Evolutionary conservation across 2,329 filamentous ascomycete species (phyloP), one percentile per base, ranked within the genome.

Genomic region (Aspergillus oerlinghausenensis): DNA sequence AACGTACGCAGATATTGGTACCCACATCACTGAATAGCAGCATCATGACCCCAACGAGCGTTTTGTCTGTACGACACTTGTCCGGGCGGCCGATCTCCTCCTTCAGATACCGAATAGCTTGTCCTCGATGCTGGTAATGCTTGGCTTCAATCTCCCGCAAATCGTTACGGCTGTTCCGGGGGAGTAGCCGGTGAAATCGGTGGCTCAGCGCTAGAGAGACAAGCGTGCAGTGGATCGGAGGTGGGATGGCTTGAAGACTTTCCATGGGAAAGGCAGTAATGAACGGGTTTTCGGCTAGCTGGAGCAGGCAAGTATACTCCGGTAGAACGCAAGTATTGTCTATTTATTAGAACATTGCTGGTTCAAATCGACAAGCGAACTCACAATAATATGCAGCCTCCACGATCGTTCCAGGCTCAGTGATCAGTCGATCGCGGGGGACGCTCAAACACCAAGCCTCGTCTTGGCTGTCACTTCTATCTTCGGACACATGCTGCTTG

Each of bases 11-110:
- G 32, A 52, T 4, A 21, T 19, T 3, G 26, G 3, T 11, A 25
- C 56, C 49, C 28, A 58, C 56, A 42, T 58, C 56, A 23, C 47
- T 45, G 17, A 58, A 56, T 5, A 58, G 28, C 17, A 58, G 49
- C 45, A 58, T 42, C 47, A 58, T 19, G 2, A 58, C 54, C 2
- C 56, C 55, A 9, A n/a, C 38, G 23, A 58, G 50, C 23, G 56
- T 52, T 25, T 42, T 5, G 11, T 58, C 56, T 19, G 19, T 52
- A 21, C 29, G 29, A 4, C 28, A 25, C 6, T 28, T 42, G 10
- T 14, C 35, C 4, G 40, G 35, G 9, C 17, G 45, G 7, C 23
- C 49, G 6, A 58, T 55, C 6, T 49, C 45, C 14, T 52, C 52
- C 26, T 28, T 21, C 3, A 58, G 28, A 6, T 32, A 49, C 26